Conservation (phyloP, 2,329 filamentous ascomycete species). For the Raffaelea albimanens region DNA sequence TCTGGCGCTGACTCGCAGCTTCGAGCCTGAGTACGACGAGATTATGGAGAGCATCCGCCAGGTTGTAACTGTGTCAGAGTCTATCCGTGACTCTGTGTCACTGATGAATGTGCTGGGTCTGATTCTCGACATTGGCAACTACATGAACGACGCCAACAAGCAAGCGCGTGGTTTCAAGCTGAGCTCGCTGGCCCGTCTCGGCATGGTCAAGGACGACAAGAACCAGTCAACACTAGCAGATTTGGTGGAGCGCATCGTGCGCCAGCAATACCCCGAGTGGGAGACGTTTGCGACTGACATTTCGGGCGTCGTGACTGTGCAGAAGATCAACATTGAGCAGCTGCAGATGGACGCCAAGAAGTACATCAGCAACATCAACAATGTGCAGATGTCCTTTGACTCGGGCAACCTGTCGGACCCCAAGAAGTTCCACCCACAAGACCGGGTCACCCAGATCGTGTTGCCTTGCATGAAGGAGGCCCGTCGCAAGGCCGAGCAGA, state of each 20-base stretch:
- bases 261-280: slow-evolving; percentile 94
- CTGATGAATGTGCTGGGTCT: slow-evolving; percentile 93
- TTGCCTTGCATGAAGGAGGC: slow-evolving; percentile 96
- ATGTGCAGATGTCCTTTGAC: slow-evolving; percentile 85
- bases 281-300: slow-evolving; percentile 84
- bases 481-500: slow-evolving; percentile 87
- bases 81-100: slow-evolving; percentile 79
- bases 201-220: slow-evolving; percentile 99
- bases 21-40: slow-evolving; percentile 84
- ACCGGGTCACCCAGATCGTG: slow-evolving; percentile 84
- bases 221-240: slow-evolving; percentile 95
- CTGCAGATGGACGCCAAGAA: slow-evolving; percentile 76
- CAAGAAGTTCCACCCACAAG: slow-evolving; percentile 96
- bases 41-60: slow-evolving; percentile 76
- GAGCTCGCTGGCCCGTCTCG: slow-evolving; percentile 80
- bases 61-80: slow-evolving; percentile 81
- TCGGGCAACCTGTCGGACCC: slow-evolving; percentile 90
- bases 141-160: slow-evolving; percentile 99
- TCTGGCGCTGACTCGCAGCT: slow-evolving; percentile 72
- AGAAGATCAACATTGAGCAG: slow-evolving; percentile 94
- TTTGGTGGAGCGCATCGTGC: slow-evolving; percentile 90
- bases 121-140: slow-evolving; percentile 97
- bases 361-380: slow-evolving; percentile 92
- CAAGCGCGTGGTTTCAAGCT: slow-evolving; percentile 97
- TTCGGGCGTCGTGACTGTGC: slow-evolving; percentile 60